Base-by-base conservation (phyloP, 345 rosid species). In the Boechera stricta region DNA sequence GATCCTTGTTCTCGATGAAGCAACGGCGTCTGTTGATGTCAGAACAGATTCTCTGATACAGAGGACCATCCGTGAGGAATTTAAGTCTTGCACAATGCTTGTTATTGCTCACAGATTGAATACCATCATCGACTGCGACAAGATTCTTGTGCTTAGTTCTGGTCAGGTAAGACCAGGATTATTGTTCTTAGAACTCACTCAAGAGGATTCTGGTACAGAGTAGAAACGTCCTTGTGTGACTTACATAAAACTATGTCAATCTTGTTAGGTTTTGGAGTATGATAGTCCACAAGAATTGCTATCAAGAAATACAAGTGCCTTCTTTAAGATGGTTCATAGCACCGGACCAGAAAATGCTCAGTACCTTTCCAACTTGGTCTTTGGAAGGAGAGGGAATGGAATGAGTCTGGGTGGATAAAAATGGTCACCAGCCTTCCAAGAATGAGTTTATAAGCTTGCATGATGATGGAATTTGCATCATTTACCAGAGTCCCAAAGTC, bases 1-100 rank as follows among this genome's bases (percentile, higher is more conserved):
- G 86, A 89, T 95, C 77, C 96, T 92, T 71, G 95, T 89, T 74
- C 98, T 92, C 2, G 98, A 95, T 64, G 99, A 95, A 84, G 98
- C 97, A 73, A 95, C 98, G 55, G 99, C 96, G n/a, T 92, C 96
- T 57, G 99, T 95, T 72, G 98, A 92, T 79, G 98, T 91, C 18
- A 83, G 88, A 79, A 95, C 97, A 2, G 97, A 92, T 78, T 90
- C 93, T 79, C 82, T 92, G 41, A 88, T 95, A 77, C 97, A 92
- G 78, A 91, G 80, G 84, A 91, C 98, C 38, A 95, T 89, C 71
- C 88, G 91, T 1, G 96, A 95, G 81, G 99, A 92, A 76, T 92
- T 95, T 72, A 91, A 76, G 73, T 77, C 91, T 36, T 92, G 98
- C 80, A 84, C 96, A 41, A 92, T 95, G 98, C 87, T 92, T 32